phyloP scores from a whole-genome alignment of 106 monocot genomes.

The Dioscorea dumetorum region DNA sequence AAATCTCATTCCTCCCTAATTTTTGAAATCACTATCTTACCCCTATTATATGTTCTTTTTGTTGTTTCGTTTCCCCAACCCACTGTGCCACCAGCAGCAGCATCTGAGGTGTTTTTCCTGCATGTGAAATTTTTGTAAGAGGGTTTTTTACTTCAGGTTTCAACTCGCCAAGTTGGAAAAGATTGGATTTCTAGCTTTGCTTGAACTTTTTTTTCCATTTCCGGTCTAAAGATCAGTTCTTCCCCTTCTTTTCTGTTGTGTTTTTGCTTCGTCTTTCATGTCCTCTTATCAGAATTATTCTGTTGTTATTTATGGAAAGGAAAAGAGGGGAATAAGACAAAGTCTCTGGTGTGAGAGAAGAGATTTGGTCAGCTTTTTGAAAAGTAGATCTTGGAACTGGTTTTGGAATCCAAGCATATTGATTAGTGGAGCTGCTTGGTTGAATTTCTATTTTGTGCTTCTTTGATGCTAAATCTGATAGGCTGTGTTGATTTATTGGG shows the following conservation, averaged over 20 bases:
- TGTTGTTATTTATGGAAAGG: not conserved
- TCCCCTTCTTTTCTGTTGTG: slow-evolving; percentile 2
- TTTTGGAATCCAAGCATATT: not conserved
- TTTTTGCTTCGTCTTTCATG: not conserved
- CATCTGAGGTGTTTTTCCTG: not conserved
- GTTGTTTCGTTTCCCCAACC: too few relatives aligned
- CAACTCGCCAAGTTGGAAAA: not conserved
- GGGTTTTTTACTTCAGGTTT: not conserved
- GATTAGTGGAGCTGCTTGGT: not conserved
- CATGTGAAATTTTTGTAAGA: not conserved
- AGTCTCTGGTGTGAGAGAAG: not conserved
- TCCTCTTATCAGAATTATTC: not conserved
- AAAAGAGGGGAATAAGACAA: not conserved
- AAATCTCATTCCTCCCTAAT: too few relatives aligned
- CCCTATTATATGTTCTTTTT: too few relatives aligned
- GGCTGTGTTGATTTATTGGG: too few relatives aligned
- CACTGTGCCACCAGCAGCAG: too few relatives aligned
- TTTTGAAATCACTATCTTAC: too few relatives aligned
- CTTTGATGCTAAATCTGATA: slow-evolving; percentile 7
- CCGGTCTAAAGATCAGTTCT: slow-evolving; percentile 11
- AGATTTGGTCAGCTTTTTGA: not conserved
- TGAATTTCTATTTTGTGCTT: not conserved
- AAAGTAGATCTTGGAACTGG: not conserved
- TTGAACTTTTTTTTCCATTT: not conserved
- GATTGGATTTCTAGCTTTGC: not conserved